Percentiles rank a stretch among this genome's conserved stretches.
Evolutionary conservation across 2,329 filamentous ascomycete genomes (phyloP).

Genomic region (Allantophomopsis lycopodina): DNA sequence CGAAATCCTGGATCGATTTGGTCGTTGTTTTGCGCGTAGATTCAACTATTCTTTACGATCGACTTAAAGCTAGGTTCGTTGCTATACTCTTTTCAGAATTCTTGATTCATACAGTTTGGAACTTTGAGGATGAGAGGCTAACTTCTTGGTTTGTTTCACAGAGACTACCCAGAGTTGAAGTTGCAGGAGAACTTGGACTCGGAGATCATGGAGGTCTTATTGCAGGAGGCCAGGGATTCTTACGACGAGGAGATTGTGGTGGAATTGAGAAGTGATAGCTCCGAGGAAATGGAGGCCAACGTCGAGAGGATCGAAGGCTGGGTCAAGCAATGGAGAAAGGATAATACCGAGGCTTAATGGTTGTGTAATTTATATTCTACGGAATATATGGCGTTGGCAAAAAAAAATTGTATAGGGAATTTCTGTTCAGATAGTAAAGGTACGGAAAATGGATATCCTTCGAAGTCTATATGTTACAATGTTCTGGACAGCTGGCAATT

Average conservation of each 20-base stretch:
- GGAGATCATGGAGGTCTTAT: constrained; percentile 91
- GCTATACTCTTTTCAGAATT: not conserved
- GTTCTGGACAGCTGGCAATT: too few relatives aligned
- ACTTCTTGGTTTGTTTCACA: constrained; percentile 15
- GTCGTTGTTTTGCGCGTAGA: constrained; percentile 83
- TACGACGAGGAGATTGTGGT: constrained; percentile 20
- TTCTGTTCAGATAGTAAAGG: too few relatives aligned
- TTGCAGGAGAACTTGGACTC: constrained; percentile 92
- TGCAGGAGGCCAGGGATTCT: constrained; percentile 73
- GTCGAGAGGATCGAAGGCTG: constrained; percentile 72
- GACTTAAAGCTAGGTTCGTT: constrained; percentile 55
- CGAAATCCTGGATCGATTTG: constrained; percentile 84
- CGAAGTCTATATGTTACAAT: constrained; percentile 4
- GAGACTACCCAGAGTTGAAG: constrained; percentile 74
- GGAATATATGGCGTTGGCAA: too few relatives aligned
- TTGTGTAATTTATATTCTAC: not conserved
- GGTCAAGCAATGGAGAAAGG: constrained; percentile 69
- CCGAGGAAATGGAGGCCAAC: constrained; percentile 80
- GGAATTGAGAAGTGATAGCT: constrained; percentile 58
- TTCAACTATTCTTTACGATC: constrained; percentile 70
- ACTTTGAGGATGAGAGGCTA: not conserved
- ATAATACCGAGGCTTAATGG: constrained; percentile 27
- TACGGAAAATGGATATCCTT: not conserved
- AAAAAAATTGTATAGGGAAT: too few relatives aligned
- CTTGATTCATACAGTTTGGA: not conserved